Conservation (phyloP, 768 basidiomycete genomes). For the Naganishia antarctica region DNA sequence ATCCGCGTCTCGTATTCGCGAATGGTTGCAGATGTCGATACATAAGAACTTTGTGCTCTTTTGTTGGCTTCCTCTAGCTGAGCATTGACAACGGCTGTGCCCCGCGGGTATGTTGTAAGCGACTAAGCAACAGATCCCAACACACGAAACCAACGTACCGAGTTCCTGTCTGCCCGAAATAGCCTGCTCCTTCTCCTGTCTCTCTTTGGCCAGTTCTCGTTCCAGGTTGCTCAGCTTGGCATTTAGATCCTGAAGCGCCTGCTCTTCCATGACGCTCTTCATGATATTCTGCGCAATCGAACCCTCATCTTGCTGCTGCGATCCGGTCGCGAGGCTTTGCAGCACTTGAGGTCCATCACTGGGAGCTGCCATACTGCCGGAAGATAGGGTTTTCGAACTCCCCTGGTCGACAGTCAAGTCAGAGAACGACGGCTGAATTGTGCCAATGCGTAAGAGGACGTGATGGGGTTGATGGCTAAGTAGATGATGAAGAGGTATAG, state of each 20-base stretch:
- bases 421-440: no score
- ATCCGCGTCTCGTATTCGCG: conserved; percentile 26
- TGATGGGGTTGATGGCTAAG: no score
- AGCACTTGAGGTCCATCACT: conserved; percentile 7
- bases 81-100: conserved; percentile 9
- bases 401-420: background rate
- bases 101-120: background rate
- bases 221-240: conserved; percentile 17
- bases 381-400: background rate
- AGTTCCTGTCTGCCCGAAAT: conserved; percentile 23
- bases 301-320: conserved; percentile 12
- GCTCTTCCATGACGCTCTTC: conserved; percentile 25
- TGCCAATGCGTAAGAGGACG: no score
- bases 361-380: conserved; percentile 11
- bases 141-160: conserved; percentile 8
- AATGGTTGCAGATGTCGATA: conserved; percentile 9
- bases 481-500: no score
- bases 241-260: conserved; percentile 27
- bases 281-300: conserved; percentile 17
- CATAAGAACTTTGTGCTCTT: conserved; percentile 2
- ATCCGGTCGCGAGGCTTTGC: conserved; percentile 15
- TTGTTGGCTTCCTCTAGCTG: conserved; percentile 25
- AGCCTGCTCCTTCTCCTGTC: conserved; percentile 20
- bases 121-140: background rate
- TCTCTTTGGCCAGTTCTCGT: conserved; percentile 12